Conservation (phyloP, 2,329 filamentous ascomycete species). For the Seiridium unicorne region DNA sequence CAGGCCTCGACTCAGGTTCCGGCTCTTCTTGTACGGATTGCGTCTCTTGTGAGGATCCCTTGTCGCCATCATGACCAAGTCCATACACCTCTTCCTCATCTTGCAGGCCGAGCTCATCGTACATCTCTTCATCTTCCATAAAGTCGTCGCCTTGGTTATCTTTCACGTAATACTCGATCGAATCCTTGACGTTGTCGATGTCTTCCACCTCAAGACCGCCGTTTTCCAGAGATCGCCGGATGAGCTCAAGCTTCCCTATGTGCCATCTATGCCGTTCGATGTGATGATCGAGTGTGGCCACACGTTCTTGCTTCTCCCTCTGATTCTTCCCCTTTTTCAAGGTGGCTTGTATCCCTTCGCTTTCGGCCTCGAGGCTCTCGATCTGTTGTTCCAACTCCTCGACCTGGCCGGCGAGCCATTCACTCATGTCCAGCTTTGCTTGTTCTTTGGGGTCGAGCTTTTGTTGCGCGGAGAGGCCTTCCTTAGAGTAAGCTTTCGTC, state of each 20-base stretch:
- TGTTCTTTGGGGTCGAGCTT: conserved; percentile 98
- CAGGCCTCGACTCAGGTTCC: conserved; percentile 53
- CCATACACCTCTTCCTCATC: conserved; percentile 90
- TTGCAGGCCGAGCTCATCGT: conserved; percentile 89
- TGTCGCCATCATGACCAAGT: conserved; percentile 76
- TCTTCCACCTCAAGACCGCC: conserved; percentile 84
- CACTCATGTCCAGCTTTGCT: conserved; percentile 83
- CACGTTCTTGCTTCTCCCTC: conserved; percentile 76
- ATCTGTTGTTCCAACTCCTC: conserved; percentile 94
- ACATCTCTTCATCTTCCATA: conserved; percentile 90
- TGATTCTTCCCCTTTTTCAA: conserved; percentile 96
- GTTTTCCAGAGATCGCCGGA: conserved; percentile 88
- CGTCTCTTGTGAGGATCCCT: conserved; percentile 90
- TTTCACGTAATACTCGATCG: conserved; percentile 92
- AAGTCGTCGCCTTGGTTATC: conserved; percentile 88
- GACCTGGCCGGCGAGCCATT: conserved; percentile 84
- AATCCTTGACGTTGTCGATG: conserved; percentile 85
- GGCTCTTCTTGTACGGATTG: conserved; percentile 88
- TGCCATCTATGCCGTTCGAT: conserved; percentile 98
- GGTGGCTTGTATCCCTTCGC: conserved; percentile 79
- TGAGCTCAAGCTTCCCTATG: conserved; percentile 85
- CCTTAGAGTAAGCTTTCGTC: conserved; percentile 98
- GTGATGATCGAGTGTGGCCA: conserved; percentile 79
- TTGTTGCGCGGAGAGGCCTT: conserved; percentile 85
- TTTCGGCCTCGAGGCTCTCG: conserved; percentile 87